Base-by-base conservation (phyloP, 441 rosid species). In the Dalechampia spathulata region DNA sequence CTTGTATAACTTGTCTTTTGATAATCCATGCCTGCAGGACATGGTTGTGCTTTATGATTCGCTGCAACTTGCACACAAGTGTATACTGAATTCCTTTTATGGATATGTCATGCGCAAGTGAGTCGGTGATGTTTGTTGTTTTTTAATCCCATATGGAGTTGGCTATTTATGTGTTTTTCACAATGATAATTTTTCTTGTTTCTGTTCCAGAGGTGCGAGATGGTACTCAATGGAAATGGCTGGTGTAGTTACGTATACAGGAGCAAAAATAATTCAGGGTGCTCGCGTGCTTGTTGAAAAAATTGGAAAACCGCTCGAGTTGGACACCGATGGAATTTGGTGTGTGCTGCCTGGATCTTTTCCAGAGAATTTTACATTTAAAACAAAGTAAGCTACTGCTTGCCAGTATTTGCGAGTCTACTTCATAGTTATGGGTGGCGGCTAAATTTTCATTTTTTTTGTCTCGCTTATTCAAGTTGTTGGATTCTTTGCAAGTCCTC, bases 211-310 rank as follows among this genome's bases (percentile, higher is more conserved):
- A 81, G 99, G 99, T 68, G 99, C 99, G 70, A 87, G 99, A 76
- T 90, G 99, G 99, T 94, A 90, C 75, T 94, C 99, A 23, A 94
- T 90, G 99, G 99, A 94, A 84, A 94, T 94, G 99, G 99, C 99
- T 67, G 97, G 99, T 63, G 99, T 90, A 53, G 99, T 94, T 68
- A 94, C 99, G 19, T 90, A 94, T 71, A 94, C 97, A 55, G 99
- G 99, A 65, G 99, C 97, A 68, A 94, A 94, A 81, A 94, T 94
- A 55, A 94, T 94, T 67, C 99, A 94, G 72, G 87, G 83, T 72
- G 99, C 99, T 63, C 90, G 87, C 57, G 72, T 90, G 75, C 94
- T 94, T 58, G 82, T 94, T 72, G 95, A 94, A 59, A 84, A 83
- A 78, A 94, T 94, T 70, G 99, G 99, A 74, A 94, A 85, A 73